Evolutionary conservation across 139 green algal genomes (phyloP).

Genomic region (Diplosphaera chodatii): DNA sequence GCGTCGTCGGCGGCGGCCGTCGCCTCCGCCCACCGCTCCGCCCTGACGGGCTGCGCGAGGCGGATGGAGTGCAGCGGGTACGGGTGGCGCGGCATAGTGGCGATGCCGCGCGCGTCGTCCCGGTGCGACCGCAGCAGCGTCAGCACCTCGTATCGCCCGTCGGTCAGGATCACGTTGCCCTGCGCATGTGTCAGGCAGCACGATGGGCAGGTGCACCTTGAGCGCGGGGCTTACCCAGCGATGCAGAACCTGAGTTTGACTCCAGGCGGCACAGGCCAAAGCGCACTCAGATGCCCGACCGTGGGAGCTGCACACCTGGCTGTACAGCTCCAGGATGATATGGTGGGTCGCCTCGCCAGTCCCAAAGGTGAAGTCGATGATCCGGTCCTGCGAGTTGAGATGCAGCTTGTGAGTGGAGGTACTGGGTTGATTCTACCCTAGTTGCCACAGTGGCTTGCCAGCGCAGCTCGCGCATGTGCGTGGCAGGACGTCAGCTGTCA

Average conservation of each 20-base stretch:
- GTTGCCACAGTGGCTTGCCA: no score
- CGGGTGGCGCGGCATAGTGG: conserved; percentile 63
- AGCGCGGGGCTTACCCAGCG: no score
- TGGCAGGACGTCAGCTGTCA: no score
- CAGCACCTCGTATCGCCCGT: conserved; percentile 83
- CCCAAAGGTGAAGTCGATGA: conserved; percentile 92
- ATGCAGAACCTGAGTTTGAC: no score
- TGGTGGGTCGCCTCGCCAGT: conserved; percentile 72
- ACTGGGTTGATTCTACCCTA: no score
- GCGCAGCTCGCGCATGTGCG: no score
- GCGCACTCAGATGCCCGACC: no score
- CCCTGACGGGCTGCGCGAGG: conserved; percentile 16
- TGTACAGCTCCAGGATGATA: conserved; percentile 95
- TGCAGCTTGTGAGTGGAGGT: no score
- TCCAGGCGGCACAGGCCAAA: no score
- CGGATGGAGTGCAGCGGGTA: conserved; percentile 66
- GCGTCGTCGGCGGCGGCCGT: conserved; percentile 15
- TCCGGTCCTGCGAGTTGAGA: conserved; percentile 71
- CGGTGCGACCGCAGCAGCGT: conserved; percentile 88
- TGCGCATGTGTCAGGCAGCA: no score
- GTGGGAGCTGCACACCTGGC: conserved; percentile 36
- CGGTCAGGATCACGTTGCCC: conserved; percentile 93
- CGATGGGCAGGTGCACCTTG: no score
- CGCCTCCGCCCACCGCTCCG: conserved; percentile 13
- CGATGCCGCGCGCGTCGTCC: conserved; percentile 80